phyloP scores from a whole-genome alignment of 805 yeast genomes.

The Candida palmyrensis region DNA sequence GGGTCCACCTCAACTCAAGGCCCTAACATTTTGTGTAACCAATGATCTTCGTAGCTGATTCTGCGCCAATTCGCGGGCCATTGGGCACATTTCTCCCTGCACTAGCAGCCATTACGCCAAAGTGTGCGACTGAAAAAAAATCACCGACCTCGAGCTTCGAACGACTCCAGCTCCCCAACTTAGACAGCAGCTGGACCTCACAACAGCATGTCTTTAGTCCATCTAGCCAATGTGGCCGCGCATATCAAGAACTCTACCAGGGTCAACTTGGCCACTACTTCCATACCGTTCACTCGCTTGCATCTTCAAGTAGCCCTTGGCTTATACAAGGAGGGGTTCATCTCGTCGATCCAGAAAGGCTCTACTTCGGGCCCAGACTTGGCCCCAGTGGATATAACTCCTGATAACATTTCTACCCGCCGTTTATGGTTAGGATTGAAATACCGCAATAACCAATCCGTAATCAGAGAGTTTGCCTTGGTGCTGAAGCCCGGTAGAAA shows the following conservation, averaged over 20 bases:
- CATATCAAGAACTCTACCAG: constrained; percentile 85
- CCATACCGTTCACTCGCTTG: constrained; percentile 76
- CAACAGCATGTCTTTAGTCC: constrained; percentile 70
- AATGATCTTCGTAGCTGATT: no score
- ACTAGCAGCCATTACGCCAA: no score
- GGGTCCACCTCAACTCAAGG: no score
- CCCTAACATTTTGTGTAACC: no score
- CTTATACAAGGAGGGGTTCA: constrained; percentile 85
- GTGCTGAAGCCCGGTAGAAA: constrained; percentile 83
- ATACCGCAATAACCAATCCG: constrained; percentile 76
- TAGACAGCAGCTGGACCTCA: background rate
- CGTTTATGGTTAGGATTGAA: constrained; percentile 90
- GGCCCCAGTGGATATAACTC: constrained; percentile 70
- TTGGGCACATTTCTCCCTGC: no score
- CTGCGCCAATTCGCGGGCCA: no score
- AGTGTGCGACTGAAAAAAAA: no score
- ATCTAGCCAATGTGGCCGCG: constrained; percentile 77
- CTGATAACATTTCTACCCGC: constrained; percentile 79
- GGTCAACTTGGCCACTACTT: constrained; percentile 67
- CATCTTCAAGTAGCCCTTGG: constrained; percentile 82
- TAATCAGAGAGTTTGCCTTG: constrained; percentile 63
- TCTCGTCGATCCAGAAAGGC: constrained; percentile 81
- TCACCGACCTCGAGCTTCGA: no score
- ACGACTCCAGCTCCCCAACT: background rate
- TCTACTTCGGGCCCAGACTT: constrained; percentile 80